Conservation (phyloP, 306 rosid genomes). For the Trifolium repens region DNA sequence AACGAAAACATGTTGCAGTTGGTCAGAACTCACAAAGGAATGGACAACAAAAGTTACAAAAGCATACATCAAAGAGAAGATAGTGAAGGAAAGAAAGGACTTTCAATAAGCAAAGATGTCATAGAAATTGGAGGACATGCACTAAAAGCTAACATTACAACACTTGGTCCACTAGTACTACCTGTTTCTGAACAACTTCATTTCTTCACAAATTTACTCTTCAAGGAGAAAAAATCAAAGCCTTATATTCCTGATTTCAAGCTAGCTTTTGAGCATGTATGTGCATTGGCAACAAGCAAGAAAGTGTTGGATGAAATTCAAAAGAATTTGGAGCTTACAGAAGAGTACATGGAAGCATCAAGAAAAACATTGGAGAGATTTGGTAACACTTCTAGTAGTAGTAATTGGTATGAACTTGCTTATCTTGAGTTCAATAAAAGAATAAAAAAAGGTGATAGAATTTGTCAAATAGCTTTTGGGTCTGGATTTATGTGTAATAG, state of each 20-base stretch:
- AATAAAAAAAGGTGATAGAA: constrained; percentile 55
- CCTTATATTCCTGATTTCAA: constrained; percentile 60
- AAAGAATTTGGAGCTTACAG: constrained; percentile 52
- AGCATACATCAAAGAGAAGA: constrained; percentile 64
- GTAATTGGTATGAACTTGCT: constrained; percentile 74
- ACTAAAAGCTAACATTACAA: constrained; percentile 58
- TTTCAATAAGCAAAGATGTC: constrained; percentile 55
- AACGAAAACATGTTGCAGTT: constrained; percentile 36
- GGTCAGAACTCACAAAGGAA: constrained; percentile 68
- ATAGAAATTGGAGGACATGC: constrained; percentile 61
- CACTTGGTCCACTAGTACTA: constrained; percentile 61
- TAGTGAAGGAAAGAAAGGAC: constrained; percentile 50
- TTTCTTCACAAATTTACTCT: constrained; percentile 55
- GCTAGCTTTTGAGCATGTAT: constrained; percentile 63
- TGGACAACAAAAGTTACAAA: constrained; percentile 55
- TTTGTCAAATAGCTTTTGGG: constrained; percentile 63
- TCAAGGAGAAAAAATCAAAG: constrained; percentile 45
- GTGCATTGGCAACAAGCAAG: constrained; percentile 61
- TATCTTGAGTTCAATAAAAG: constrained; percentile 57
- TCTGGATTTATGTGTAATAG: constrained; percentile 61
- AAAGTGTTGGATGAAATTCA: constrained; percentile 67
- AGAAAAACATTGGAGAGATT: constrained; percentile 70
- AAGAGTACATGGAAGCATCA: constrained; percentile 70
- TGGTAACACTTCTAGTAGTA: constrained; percentile 74
- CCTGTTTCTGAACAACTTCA: constrained; percentile 62